Evolutionary conservation across 2,329 filamentous ascomycete species (phyloP), one percentile per base, ranked within the genome.

Genomic region (Trichoderma aggressivum): DNA sequence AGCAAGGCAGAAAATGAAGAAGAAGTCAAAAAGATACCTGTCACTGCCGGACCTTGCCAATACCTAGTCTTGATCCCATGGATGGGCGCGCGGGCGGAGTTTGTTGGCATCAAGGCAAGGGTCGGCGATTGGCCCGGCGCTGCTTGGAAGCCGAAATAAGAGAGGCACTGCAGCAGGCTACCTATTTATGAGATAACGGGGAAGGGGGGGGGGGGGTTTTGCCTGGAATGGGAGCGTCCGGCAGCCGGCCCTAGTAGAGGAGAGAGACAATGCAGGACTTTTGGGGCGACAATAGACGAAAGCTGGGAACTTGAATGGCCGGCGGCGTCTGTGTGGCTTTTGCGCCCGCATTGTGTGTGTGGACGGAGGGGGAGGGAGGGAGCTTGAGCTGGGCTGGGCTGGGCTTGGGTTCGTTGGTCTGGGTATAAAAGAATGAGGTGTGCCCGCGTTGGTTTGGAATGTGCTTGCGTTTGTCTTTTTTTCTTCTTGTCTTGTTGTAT

Each of bases 351-450:
- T 62, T 43, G 34, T 28, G 36, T 28, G 30, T 43, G 39, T 43
- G 39, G 16, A 43, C 8, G 36, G 26, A 28, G 3, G 36, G 36
- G 18, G 16, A n/a, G n/a, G n/a, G n/a, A n/a, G n/a, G n/a, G n/a
- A n/a, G n/a, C n/a, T n/a, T n/a, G n/a, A 36, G 16, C 16, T 43
- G 36, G 16, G 39, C 3, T 43, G 3, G 39, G 18, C 36, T 39
- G 36, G 36, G 60, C 3, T 28, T 3, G 26, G 26, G 26, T n/a
- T n/a, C n/a, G 26, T 4, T 43, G 3, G 39, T 43, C 39, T 43
- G 36, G 36, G 60, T 63, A 30, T 66, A 66, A 43, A 66, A 66
- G 63, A 66, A 66, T 43, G 63, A 58, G 63, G 63, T 14, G 50
- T 30, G 50, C 63, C 50, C 50, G 21, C 63, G 11, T 34, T 34